Evolutionary conservation across 129 eudicot genomes (phyloP), one percentile per base, ranked within the genome.

Genomic region (Artemisia annua): DNA sequence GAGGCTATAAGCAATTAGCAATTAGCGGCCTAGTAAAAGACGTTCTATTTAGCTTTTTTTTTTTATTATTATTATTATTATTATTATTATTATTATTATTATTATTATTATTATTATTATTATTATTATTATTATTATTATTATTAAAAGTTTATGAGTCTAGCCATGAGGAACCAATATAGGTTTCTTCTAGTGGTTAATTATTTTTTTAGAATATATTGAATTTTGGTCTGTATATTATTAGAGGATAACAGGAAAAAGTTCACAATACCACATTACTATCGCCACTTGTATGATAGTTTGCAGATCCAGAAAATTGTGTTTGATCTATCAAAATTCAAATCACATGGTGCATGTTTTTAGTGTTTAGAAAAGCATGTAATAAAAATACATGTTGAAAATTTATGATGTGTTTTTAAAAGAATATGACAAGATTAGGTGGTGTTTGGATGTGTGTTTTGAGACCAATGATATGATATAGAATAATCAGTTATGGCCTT

Each of bases 201-300:
- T 20, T 1, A 20, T 20, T 20, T 20, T 20, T 20, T 20, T 69
- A 69, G 76, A 64, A 61, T 19, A 50, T 77, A 39, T 77, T 69
- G 49, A 28, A 50, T 49, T 69, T 77, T 77, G 75, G 63, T 52
- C 70, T 77, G 81, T 70, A 69, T 58, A 61, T n/a, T n/a, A n/a
- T n/a, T n/a, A n/a, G n/a, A n/a, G n/a, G n/a, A n/a, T 77, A 77
- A 62, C 71, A 69, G 49, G 70, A 52, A 57, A 77, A 69, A 69
- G 57, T 70, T 62, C 76, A 60, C 62, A 70, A 70, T 51, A 77
- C 76, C 66, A 77, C 76, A 35, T 43, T 30, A 68, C n/a, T 50
- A 1, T 57, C 13, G 46, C 56, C 64, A 55, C 68, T 57, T 22
- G 51, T 75, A 44, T 66, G 4, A 44, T 66, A 66, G 43, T 56